phyloP scores from a whole-genome alignment of 768 basidiomycete species.

The Tylopilus sp. region DNA sequence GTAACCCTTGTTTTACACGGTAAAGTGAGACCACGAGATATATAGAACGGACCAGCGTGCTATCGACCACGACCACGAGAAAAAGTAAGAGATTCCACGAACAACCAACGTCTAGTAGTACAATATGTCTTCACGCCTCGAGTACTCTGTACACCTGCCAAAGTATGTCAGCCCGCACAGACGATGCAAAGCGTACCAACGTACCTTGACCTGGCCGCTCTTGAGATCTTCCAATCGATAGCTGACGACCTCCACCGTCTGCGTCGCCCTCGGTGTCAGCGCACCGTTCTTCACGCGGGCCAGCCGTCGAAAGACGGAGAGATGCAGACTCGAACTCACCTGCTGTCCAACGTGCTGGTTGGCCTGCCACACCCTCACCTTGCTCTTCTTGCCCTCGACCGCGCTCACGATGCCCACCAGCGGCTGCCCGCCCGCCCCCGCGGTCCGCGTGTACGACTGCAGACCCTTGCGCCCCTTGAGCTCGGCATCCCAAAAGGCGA shows the following conservation, averaged over 20 bases:
- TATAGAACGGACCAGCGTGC: not conserved
- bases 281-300: conserved; percentile 30
- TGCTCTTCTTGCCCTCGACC: conserved; percentile 83
- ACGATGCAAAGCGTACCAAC: not conserved
- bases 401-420: conserved; percentile 76
- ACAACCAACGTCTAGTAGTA: not conserved
- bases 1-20: not conserved
- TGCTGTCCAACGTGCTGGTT: conserved; percentile 83
- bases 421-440: conserved; percentile 39
- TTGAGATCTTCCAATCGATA: conserved; percentile 89
- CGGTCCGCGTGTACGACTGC: conserved; percentile 62
- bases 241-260: conserved; percentile 74
- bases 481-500: conserved; percentile 70
- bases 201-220: conserved; percentile 76
- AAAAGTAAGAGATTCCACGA: not conserved
- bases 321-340: conserved; percentile 42
- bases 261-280: conserved; percentile 34
- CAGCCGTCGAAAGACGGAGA: conserved; percentile 25
- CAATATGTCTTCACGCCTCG: conserved; percentile 30
- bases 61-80: not conserved
- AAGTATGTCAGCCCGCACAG: conserved; percentile 7
- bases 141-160: conserved; percentile 39
- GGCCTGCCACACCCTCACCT: conserved; percentile 81
- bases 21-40: not conserved
- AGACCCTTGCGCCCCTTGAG: conserved; percentile 81